Conservation (phyloP, 345 rosid species). For the Eucalyptus lansdowneana region DNA sequence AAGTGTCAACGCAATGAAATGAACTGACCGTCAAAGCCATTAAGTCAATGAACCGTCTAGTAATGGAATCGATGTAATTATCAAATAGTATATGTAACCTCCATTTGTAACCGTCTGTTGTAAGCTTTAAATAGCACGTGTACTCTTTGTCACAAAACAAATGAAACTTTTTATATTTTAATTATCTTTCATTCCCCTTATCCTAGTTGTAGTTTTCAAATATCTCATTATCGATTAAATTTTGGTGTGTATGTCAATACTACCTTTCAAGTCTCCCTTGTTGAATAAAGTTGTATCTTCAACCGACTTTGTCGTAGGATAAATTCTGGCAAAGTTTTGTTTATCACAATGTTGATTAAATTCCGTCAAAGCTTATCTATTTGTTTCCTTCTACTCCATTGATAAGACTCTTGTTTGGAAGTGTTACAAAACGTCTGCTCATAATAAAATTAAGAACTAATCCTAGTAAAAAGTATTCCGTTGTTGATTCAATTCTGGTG, state of each 20-base stretch:
- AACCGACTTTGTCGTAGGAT: neutral
- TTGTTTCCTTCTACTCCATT: neutral
- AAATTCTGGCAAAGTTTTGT: neutral
- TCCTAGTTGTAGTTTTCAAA: neutral
- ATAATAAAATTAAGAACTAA: neutral
- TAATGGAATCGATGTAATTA: neutral
- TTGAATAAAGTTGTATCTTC: neutral
- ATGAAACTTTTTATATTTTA: neutral
- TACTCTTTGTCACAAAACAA: neutral
- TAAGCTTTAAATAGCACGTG: neutral
- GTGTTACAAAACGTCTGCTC: neutral
- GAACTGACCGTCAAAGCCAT: fast-evolving
- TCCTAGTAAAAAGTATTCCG: too few species aligned
- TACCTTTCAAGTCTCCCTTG: neutral
- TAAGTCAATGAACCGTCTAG: neutral
- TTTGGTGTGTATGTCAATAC: fast-evolving
- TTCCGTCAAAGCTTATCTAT: neutral
- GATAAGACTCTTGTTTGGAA: neutral
- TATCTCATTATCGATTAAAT: too few species aligned
- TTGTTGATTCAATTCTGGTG: neutral
- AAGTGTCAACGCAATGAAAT: neutral
- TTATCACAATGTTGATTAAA: neutral
- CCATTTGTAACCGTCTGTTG: fast-evolving
- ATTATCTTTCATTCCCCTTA: neutral
- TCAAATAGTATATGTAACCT: neutral